These are phyloP conservation scores for Suillus weaverae DNA, from an alignment of 768 basidiomycete genomes.

Conservation along the genomic window DNA sequence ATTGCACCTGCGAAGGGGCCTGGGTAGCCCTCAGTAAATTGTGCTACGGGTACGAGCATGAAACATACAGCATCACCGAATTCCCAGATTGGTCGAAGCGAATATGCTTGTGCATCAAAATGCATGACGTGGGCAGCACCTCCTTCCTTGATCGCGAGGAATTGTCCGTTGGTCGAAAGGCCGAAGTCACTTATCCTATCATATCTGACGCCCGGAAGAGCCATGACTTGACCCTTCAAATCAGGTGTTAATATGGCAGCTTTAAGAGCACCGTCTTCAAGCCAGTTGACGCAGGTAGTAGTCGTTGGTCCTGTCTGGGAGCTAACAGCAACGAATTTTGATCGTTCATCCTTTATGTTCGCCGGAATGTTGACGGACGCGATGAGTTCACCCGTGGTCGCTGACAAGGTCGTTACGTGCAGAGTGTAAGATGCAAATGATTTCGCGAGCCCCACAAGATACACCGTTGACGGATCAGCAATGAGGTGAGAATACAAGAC, in stretches of 20 bases:
- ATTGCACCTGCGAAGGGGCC: background rate
- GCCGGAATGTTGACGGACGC: slow-evolving; percentile 55
- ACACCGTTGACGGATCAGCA: slow-evolving; percentile 53
- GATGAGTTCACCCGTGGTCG: slow-evolving; percentile 52
- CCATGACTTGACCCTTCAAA: slow-evolving; percentile 48
- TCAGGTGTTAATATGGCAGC: slow-evolving; percentile 46
- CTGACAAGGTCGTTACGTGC: slow-evolving; percentile 61
- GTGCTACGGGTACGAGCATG: slow-evolving; percentile 2
- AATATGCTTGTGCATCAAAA: slow-evolving; percentile 42
- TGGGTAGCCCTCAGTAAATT: slow-evolving; percentile 32
- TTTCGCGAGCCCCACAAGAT: slow-evolving; percentile 47
- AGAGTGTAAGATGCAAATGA: slow-evolving; percentile 58
- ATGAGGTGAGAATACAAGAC: slow-evolving; percentile 65
- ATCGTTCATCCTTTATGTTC: slow-evolving; percentile 34
- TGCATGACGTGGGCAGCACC: slow-evolving; percentile 58
- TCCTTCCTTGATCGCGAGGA: slow-evolving; percentile 58
- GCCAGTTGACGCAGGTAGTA: slow-evolving; percentile 35
- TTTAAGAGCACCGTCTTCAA: slow-evolving; percentile 50
- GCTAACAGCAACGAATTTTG: slow-evolving; percentile 39
- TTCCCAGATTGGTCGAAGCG: slow-evolving; percentile 47
- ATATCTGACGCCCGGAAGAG: slow-evolving; percentile 47
- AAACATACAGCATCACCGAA: slow-evolving; percentile 55
- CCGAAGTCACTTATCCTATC: slow-evolving; percentile 61
- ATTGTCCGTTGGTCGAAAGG: slow-evolving; percentile 37
- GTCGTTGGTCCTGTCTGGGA: slow-evolving; percentile 10